A percentile compares a stretch with the other conserved stretches of the same genome.
Evolutionary conservation across 306 rosid species (phyloP).

Genomic region (Heteromeles arbutifolia): DNA sequence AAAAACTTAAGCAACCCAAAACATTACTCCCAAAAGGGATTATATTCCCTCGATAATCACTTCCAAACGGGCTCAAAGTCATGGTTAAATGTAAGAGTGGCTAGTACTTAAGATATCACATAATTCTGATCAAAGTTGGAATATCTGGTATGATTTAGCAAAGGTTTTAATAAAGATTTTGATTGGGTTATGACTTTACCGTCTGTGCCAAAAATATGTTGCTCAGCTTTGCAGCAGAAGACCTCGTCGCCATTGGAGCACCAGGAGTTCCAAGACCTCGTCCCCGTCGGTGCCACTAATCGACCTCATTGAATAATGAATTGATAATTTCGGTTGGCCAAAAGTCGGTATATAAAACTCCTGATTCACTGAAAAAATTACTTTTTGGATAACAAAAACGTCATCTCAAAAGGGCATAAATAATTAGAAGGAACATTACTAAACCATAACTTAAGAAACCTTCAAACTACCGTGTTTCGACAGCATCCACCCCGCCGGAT

Average conservation of each 20-base stretch:
- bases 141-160: background rate
- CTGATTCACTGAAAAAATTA: background rate
- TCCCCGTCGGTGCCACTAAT: too few species aligned
- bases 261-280: too few species aligned
- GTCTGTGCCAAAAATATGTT: too few species aligned
- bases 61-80: background rate
- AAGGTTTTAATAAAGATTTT: background rate
- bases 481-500: background rate
- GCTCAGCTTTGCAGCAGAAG: too few species aligned
- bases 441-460: background rate
- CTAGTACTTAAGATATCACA: background rate
- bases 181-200: background rate
- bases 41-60: too few species aligned
- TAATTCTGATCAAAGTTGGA: background rate
- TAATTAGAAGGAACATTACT: background rate
- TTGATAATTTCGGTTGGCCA: too few species aligned
- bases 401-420: background rate
- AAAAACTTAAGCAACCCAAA: too few species aligned
- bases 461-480: background rate
- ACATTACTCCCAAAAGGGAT: background rate
- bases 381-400: background rate
- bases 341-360: background rate
- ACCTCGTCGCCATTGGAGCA: too few species aligned
- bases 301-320: too few species aligned
- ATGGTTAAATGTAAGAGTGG: background rate